These are phyloP conservation scores for Cupressus sempervirens DNA, from an alignment of 75 land plant genomes.

Conservation along the genomic window DNA sequence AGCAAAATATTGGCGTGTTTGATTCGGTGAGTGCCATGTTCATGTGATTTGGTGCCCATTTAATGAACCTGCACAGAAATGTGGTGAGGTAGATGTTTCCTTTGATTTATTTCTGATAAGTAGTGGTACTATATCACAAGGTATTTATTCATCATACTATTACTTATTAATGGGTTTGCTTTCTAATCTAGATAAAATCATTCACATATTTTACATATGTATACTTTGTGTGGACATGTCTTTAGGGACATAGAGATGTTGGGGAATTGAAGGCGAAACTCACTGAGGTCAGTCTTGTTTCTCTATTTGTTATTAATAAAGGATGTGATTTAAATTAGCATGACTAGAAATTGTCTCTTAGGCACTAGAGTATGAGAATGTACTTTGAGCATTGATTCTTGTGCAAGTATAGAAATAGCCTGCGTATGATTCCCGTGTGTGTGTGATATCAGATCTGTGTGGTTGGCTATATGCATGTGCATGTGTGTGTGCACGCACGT, in stretches of 20 bases:
- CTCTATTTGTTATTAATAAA: not conserved
- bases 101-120: not conserved
- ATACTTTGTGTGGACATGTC: not conserved
- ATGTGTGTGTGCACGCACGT: not conserved
- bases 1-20: slow-evolving; percentile 16
- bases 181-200: not conserved
- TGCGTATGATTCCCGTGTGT: not conserved
- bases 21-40: slow-evolving; percentile 22
- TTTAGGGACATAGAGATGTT: slow-evolving; percentile 5
- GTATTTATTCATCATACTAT: not conserved
- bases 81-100: not conserved
- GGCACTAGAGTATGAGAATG: not conserved
- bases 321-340: not conserved
- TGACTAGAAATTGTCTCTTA: not conserved
- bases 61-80: not conserved
- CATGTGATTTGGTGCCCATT: not conserved
- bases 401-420: not conserved
- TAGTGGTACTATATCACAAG: not conserved
- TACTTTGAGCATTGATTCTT: not conserved
- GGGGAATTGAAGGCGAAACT: slow-evolving; percentile 14
- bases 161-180: not conserved
- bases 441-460: not conserved
- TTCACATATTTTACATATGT: not conserved
- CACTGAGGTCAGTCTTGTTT: slow-evolving; percentile 1
- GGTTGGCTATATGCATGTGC: not conserved